Base-by-base conservation (phyloP, 2,329 filamentous ascomycete species). In the Capronia americana region DNA sequence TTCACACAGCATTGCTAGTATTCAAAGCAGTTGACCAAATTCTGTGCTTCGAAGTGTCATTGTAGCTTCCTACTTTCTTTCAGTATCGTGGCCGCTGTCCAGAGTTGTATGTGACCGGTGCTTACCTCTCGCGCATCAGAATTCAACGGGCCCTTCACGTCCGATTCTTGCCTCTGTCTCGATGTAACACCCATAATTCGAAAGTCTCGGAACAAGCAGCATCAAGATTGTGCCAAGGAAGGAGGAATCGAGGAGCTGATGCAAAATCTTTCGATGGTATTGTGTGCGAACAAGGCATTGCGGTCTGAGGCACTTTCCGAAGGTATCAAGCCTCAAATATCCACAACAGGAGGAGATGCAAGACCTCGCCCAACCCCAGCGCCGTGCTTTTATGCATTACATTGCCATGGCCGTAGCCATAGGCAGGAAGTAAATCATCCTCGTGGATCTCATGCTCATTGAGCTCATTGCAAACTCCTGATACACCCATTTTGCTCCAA, bases 361-460 rank as follows among this genome's bases (percentile, higher is more conserved):
- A 51, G 12, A 55, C 34, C 12, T 34, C 8, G 12, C 12, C n/a
- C 14, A 17, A 20, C 51, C 60, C 60, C 50, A 34, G 24, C 60
- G 34, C 60, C 60, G 53, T 56, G 60, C 60, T 62, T 50, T 57
- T 28, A 61, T 65, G 46, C 63, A 46, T 65, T 48, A 51, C 30
- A 34, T 12, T 38, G 32, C 28, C 20, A 28, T 8, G 32, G 44
- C 32, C 32, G 8, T 38, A 32, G 2, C 17, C 24, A 34, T 6
- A 30, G 12, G 5, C 24, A 28, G 10, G 30, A 34, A 20, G 12
- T 14, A 46, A 12, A 46, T 26, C 26, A 12, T 26, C 57, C 14
- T 59, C 57, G 32, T 59, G 30, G 46, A 50, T 51, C n/a, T 59
- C 57, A 59, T 59, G 57, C 41, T 32, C 41, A 59, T 32, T 17